These are phyloP conservation scores for Debaryomyces castellii DNA, from an alignment of 805 yeast genomes.

Conservation along the genomic window DNA sequence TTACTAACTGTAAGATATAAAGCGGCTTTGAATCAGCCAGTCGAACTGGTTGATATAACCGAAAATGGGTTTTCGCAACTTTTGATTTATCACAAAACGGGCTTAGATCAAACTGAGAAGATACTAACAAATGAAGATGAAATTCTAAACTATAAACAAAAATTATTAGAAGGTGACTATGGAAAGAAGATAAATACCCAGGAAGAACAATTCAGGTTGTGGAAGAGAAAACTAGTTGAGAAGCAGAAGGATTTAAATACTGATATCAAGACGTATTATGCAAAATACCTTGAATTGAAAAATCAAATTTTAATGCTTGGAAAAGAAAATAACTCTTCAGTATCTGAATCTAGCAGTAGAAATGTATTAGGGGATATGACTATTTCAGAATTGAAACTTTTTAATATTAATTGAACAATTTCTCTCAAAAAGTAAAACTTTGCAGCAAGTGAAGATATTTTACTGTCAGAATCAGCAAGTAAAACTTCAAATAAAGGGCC, in stretches of 20 bases:
- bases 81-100: slow-evolving; percentile 34
- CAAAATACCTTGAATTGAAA: slow-evolving; percentile 36
- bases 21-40: slow-evolving; percentile 5
- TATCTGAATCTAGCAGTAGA: background rate
- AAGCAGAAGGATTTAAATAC: slow-evolving; percentile 57
- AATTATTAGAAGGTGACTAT: slow-evolving; percentile 42
- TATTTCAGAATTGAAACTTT: background rate
- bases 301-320: slow-evolving; percentile 13
- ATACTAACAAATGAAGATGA: slow-evolving; percentile 45
- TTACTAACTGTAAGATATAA: slow-evolving; percentile 51
- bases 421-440: background rate
- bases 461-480: too few relatives aligned
- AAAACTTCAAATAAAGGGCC: too few relatives aligned
- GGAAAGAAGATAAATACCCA: slow-evolving; percentile 45
- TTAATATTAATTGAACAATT: background rate
- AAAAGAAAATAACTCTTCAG: background rate
- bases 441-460: too few relatives aligned
- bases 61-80: slow-evolving; percentile 34
- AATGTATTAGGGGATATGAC: background rate
- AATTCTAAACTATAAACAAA: slow-evolving; percentile 44
- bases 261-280: slow-evolving; percentile 48
- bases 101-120: slow-evolving; percentile 37
- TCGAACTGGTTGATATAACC: slow-evolving; percentile 16
- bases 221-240: slow-evolving; percentile 56
- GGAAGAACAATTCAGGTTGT: slow-evolving; percentile 58